These are phyloP conservation scores for Drechslera avenae DNA, from an alignment of 2,329 filamentous ascomycete species.

Conservation along the genomic window DNA sequence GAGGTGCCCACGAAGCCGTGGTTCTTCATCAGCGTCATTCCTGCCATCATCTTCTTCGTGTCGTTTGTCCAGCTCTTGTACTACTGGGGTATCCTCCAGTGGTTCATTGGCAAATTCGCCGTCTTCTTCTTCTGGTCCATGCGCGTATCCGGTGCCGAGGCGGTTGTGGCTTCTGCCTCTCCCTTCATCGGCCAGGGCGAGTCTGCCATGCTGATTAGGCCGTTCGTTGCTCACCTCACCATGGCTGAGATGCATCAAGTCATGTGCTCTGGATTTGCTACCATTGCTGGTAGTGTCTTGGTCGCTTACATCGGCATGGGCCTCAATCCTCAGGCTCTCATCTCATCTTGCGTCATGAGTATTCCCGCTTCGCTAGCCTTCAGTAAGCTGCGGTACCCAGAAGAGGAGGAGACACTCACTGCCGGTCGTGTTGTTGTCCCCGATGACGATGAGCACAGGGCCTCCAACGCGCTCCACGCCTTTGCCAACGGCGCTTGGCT, in stretches of 20 bases:
- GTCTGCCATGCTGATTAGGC: conserved; percentile 88
- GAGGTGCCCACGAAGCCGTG: conserved; percentile 55
- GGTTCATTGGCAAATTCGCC: conserved; percentile 87
- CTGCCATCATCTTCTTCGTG: conserved; percentile 95
- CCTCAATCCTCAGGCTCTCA: conserved; percentile 80
- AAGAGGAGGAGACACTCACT: conserved; percentile 84
- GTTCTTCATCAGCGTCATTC: conserved; percentile 82
- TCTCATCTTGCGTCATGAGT: conserved; percentile 94
- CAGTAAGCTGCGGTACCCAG: conserved; percentile 87
- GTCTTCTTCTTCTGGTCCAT: conserved; percentile 91
- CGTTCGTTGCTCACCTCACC: conserved; percentile 84
- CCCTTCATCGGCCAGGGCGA: conserved; percentile 95
- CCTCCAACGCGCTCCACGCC: conserved; percentile 82
- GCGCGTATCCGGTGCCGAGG: conserved; percentile 85
- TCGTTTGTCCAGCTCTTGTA: conserved; percentile 86
- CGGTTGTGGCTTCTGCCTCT: conserved; percentile 90
- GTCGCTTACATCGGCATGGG: conserved; percentile 85
- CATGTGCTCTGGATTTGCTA: conserved; percentile 91
- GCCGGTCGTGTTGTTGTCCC: conserved; percentile 81
- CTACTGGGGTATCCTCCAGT: conserved; percentile 80
- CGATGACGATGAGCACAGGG: conserved; percentile 74
- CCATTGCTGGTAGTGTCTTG: conserved; percentile 85
- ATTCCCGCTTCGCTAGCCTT: conserved; percentile 89
- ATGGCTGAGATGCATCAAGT: conserved; percentile 88
- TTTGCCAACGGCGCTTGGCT: conserved; percentile 86